phyloP scores from a whole-genome alignment of 2,329 filamentous ascomycete genomes.

The Fusarium sambucinum region DNA sequence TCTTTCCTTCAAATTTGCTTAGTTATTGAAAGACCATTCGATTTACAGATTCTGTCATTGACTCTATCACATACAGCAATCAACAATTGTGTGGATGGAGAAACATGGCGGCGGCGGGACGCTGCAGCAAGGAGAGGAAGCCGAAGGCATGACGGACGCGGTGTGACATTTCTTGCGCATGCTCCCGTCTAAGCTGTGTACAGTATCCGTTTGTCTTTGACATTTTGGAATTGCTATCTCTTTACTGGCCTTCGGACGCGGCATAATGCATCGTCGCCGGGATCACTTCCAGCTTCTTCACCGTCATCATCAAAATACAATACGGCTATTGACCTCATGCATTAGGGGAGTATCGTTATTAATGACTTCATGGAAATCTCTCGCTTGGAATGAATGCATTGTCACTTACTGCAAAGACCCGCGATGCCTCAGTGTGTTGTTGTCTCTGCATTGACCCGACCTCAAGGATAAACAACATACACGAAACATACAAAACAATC shows the following conservation, averaged over 20 bases:
- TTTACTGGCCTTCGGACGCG: background rate
- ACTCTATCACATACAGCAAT: background rate
- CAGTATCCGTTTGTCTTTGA: background rate
- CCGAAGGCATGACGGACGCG: background rate
- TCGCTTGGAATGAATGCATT: background rate
- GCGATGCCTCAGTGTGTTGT: background rate
- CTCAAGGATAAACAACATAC: background rate
- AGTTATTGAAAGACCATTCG: background rate
- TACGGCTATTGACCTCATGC: background rate
- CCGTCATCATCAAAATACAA: background rate
- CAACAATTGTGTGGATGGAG: background rate
- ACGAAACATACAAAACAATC: background rate
- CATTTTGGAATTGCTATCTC: background rate
- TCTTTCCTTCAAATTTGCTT: background rate
- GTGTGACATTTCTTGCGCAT: background rate
- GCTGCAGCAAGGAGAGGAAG: background rate
- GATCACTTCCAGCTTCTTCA: background rate
- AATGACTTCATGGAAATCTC: background rate
- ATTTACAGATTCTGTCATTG: background rate
- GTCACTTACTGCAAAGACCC: background rate
- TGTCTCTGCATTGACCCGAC: background rate
- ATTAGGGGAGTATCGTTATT: background rate
- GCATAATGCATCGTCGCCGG: background rate
- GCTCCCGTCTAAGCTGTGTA: background rate
- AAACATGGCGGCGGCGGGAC: background rate